Conservation (phyloP, 202 grass and related monocot species). For the Saccharum hybrid region DNA sequence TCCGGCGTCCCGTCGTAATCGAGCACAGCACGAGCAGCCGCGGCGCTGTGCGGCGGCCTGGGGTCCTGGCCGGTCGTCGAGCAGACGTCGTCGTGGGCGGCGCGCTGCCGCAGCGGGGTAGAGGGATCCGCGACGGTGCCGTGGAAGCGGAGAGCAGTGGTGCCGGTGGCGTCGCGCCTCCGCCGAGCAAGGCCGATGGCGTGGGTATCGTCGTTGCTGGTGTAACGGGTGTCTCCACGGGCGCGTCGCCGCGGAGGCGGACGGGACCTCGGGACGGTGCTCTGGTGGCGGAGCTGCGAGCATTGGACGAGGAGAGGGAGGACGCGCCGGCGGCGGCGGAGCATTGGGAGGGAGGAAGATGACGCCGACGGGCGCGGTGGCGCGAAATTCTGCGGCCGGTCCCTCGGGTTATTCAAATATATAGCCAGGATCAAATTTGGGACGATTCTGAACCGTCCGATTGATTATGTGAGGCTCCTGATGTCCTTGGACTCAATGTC, state of each 20-base stretch:
- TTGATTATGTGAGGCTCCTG: not conserved
- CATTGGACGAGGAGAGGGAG: not conserved
- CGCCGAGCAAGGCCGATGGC: not conserved
- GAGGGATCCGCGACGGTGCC: not conserved
- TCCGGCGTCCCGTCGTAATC: not conserved
- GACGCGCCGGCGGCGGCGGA: constrained; percentile 5
- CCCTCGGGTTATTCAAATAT: not conserved
- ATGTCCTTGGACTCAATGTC: no score
- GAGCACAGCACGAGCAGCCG: not conserved
- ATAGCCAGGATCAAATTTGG: not conserved
- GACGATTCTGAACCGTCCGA: not conserved
- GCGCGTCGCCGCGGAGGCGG: not conserved
- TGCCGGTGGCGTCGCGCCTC: not conserved
- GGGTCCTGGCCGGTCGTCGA: no score
- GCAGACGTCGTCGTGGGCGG: not conserved
- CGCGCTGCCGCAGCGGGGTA: not conserved
- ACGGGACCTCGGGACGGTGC: not conserved
- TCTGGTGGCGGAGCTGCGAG: not conserved
- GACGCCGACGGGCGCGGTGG: not conserved
- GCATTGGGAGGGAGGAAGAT: not conserved
- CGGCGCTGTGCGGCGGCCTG: not conserved
- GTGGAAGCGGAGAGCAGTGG: not conserved
- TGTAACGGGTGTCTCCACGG: not conserved
- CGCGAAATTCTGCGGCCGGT: not conserved
- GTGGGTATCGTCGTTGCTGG: no score